A percentile compares a stretch with the other conserved stretches of the same genome.
phyloP scores from a whole-genome alignment of 257 asterid genomes.

The Salvia miltiorrhiza region DNA sequence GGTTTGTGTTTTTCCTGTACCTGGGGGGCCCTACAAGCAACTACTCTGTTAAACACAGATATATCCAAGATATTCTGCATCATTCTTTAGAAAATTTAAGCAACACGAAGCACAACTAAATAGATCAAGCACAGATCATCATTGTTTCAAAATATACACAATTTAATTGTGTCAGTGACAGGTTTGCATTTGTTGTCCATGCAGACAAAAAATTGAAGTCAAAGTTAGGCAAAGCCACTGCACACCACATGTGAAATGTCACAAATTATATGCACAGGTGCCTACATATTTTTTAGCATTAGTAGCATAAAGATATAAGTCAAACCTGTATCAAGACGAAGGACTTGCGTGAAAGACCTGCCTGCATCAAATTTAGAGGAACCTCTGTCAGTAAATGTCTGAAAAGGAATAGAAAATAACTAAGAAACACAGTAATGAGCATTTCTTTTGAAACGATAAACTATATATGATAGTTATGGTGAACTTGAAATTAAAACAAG shows the following conservation, averaged over 20 bases:
- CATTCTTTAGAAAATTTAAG: constrained; percentile 10
- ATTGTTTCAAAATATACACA: not conserved
- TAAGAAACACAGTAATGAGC: not conserved
- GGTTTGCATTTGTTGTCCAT: not conserved
- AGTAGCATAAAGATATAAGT: constrained; percentile 20
- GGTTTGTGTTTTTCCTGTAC: constrained; percentile 98
- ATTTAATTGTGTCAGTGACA: not conserved
- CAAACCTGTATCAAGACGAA: constrained; percentile 94
- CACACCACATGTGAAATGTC: not conserved
- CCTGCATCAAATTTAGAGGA: constrained; percentile 56
- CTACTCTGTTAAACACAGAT: constrained; percentile 29
- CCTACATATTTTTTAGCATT: not conserved
- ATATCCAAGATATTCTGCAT: constrained; percentile 4
- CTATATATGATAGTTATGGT: not conserved
- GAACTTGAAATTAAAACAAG: constrained; percentile 1
- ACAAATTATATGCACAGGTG: not conserved
- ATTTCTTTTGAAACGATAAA: not conserved
- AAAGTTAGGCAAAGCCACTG: not conserved
- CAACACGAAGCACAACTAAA: constrained; percentile 4
- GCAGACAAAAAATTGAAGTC: not conserved
- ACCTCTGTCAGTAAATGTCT: constrained; percentile 21
- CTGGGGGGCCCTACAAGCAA: constrained; percentile 92
- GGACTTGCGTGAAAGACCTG: constrained; percentile 80
- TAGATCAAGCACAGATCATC: not conserved
- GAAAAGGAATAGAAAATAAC: not conserved